phyloP scores from a whole-genome alignment of 179 eudicot species.

The Camellia oleifera region DNA sequence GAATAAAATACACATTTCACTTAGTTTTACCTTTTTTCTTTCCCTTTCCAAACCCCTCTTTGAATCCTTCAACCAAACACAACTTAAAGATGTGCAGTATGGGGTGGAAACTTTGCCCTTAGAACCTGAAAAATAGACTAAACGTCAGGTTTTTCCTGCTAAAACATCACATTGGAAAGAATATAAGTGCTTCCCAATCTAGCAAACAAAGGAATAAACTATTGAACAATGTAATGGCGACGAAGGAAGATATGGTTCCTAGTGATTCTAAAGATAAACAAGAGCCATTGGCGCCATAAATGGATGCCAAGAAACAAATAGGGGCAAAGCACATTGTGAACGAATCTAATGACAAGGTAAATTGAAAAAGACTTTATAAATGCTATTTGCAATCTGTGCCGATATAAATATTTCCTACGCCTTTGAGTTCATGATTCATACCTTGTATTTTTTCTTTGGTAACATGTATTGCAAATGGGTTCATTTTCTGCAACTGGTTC shows the following conservation, averaged over 20 bases:
- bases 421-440: not conserved
- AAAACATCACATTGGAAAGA: not conserved
- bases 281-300: not conserved
- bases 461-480: slow-evolving; percentile 13
- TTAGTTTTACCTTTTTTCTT: too few species aligned
- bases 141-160: not conserved
- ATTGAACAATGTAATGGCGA: slow-evolving; percentile 7
- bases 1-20: too few species aligned
- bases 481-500: slow-evolving; percentile 13
- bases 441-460: slow-evolving; percentile 6
- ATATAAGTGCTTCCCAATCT: not conserved
- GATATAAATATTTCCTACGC: not conserved
- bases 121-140: slow-evolving; percentile 7
- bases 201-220: slow-evolving; percentile 11
- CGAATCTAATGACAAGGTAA: slow-evolving; percentile 45
- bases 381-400: not conserved
- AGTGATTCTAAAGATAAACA: slow-evolving; percentile 22
- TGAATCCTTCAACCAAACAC: too few species aligned
- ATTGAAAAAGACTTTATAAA: not conserved
- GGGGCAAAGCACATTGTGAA: slow-evolving; percentile 26
- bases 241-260: slow-evolving; percentile 20
- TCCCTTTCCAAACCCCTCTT: too few species aligned
- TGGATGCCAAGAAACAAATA: slow-evolving; percentile 23
- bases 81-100: too few species aligned
- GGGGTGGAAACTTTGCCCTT: not conserved